Evolutionary conservation across 116 monocot species (phyloP).

Genomic region (Iris pallida): DNA sequence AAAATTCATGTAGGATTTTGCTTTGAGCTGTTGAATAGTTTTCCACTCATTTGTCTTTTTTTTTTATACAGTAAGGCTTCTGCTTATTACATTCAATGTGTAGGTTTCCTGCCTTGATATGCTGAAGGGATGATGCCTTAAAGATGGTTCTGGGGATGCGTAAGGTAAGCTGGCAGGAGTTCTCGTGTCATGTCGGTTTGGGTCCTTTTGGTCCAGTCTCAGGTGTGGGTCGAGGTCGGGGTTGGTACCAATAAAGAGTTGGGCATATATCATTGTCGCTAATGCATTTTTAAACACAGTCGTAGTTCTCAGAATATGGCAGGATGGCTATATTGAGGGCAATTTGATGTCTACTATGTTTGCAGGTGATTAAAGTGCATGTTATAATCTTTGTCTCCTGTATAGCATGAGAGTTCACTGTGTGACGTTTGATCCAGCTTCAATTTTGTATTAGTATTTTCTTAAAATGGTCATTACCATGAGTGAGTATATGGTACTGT

Average conservation of each 20-base stretch:
- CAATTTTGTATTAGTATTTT: neutral
- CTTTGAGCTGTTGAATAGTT: no score
- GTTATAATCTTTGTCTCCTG: constrained; percentile 6
- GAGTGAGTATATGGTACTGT: neutral
- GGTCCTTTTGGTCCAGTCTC: constrained; percentile 10
- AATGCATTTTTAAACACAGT: neutral
- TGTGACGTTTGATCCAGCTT: neutral
- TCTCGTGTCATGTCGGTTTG: constrained; percentile 5
- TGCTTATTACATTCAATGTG: neutral
- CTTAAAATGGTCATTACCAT: neutral
- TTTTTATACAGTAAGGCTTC: no score
- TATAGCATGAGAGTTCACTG: neutral
- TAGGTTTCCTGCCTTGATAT: neutral
- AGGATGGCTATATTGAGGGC: no score
- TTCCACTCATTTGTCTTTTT: no score
- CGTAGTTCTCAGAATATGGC: neutral
- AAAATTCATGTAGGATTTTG: no score
- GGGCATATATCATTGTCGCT: neutral
- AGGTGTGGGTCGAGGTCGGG: constrained; percentile 9
- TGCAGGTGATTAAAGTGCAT: constrained; percentile 11
- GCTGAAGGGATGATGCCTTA: neutral
- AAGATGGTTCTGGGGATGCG: neutral
- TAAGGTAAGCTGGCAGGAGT: constrained; percentile 2
- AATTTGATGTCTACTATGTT: neutral
- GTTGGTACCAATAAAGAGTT: neutral